phyloP scores from a whole-genome alignment of 352 stramenopile genomes.

The Phytophthora foliorum region DNA sequence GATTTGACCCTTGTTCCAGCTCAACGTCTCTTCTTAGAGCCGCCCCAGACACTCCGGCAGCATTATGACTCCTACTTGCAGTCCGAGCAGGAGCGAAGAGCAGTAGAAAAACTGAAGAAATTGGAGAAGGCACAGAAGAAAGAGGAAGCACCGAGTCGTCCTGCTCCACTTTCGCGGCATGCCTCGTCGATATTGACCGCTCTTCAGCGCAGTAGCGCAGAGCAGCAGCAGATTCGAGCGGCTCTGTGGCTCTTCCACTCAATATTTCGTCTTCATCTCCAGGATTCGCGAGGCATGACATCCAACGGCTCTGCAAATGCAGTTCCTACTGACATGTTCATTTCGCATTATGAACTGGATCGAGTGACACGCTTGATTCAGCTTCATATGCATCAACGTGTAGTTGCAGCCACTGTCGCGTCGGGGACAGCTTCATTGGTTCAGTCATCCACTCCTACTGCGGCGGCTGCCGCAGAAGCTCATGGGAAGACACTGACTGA shows the following conservation, averaged over 20 bases:
- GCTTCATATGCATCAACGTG: slow-evolving; percentile 38
- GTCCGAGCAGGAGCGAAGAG: slow-evolving; percentile 25
- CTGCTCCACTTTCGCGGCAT: slow-evolving; percentile 27
- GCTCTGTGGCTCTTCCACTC: slow-evolving; percentile 66
- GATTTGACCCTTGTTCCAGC: slow-evolving; percentile 21
- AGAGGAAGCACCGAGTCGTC: slow-evolving; percentile 6
- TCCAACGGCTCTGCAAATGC: background rate
- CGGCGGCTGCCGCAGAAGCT: slow-evolving; percentile 17
- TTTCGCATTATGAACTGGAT: slow-evolving; percentile 57
- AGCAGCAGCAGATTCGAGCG: slow-evolving; percentile 24
- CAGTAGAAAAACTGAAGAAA: slow-evolving; percentile 16
- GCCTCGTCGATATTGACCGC: slow-evolving; percentile 32
- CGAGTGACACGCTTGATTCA: slow-evolving; percentile 39
- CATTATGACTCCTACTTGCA: slow-evolving; percentile 29
- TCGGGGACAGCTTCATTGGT: slow-evolving; percentile 12
- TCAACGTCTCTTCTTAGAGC: slow-evolving; percentile 41
- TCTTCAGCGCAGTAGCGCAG: slow-evolving; percentile 22
- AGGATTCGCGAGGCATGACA: background rate
- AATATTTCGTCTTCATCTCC: slow-evolving; percentile 48
- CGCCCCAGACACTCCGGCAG: slow-evolving; percentile 44
- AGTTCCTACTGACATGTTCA: slow-evolving; percentile 45
- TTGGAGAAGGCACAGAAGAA: slow-evolving; percentile 18
- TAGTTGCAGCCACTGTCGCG: slow-evolving; percentile 33
- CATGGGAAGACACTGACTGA: slow-evolving; percentile 35
- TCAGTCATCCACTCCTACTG: slow-evolving; percentile 21